A percentile compares a stretch with the other conserved stretches of the same genome.
Evolutionary conservation across 2,329 filamentous ascomycete genomes (phyloP).

Genomic region (Colletotrichum viniferum): DNA sequence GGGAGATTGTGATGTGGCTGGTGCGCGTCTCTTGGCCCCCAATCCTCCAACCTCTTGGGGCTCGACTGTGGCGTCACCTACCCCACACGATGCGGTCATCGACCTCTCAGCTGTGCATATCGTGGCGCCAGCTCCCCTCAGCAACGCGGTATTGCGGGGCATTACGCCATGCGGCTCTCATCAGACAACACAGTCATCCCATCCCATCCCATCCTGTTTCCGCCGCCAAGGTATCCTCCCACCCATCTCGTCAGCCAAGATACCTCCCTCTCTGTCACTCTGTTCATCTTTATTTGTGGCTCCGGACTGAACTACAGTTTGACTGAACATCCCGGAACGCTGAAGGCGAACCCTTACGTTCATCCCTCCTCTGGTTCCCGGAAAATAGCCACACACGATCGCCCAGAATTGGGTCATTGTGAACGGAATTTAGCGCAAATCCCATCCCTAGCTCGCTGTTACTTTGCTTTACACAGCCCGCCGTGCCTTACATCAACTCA

Average conservation of each 20-base stretch:
- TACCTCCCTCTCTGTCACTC: not conserved
- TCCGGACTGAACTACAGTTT: not conserved
- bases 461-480: not conserved
- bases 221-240: not conserved
- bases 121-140: not conserved
- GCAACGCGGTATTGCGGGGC: constrained; percentile 6
- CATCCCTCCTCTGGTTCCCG: not conserved
- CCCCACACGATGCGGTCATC: constrained; percentile 23
- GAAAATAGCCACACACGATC: not conserved
- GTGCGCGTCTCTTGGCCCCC: not conserved
- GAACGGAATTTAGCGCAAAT: not conserved
- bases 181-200: not conserved
- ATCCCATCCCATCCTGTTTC: not conserved
- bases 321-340: not conserved
- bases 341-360: not conserved
- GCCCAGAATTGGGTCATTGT: constrained; percentile 7
- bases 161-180: constrained; percentile 22
- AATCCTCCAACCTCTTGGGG: not conserved
- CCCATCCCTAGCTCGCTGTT: not conserved
- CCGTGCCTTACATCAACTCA: not conserved
- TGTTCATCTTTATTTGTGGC: not conserved
- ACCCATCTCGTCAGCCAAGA: not conserved
- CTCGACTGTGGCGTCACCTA: constrained; percentile 21
- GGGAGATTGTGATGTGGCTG: not conserved
- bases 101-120: not conserved